Evolutionary conservation across 768 basidiomycete species (phyloP).

Genomic region (Leucocoprinus sp.): DNA sequence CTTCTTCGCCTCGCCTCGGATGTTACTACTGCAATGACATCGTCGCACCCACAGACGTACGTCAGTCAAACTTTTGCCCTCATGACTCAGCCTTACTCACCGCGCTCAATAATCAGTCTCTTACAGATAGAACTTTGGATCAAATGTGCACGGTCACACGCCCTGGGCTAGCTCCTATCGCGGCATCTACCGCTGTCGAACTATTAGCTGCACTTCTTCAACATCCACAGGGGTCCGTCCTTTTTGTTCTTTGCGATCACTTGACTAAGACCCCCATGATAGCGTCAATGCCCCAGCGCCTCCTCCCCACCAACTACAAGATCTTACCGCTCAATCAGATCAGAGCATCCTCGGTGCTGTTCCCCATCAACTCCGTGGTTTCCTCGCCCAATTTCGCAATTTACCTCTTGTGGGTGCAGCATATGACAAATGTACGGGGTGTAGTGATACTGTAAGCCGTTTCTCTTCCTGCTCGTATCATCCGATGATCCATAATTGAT

Average conservation of each 20-base stretch:
- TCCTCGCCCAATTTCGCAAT: conserved; percentile 79
- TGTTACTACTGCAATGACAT: conserved; percentile 99
- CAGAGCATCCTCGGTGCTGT: conserved; percentile 67
- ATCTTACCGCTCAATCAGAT: conserved; percentile 20
- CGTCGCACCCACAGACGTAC: conserved; percentile 88
- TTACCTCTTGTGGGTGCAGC: conserved; percentile 81
- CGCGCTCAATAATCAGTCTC: conserved; percentile 29
- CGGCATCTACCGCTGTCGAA: conserved; percentile 88
- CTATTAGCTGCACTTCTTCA: conserved; percentile 83
- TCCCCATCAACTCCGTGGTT: conserved; percentile 92
- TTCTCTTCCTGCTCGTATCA: not conserved
- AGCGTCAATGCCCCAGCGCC: conserved; percentile 63
- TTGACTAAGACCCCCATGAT: not conserved
- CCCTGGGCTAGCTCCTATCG: conserved; percentile 90
- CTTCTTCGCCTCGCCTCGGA: conserved; percentile 44
- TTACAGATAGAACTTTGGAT: conserved; percentile 88
- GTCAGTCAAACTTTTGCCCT: conserved; percentile 13
- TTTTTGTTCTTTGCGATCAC: not conserved
- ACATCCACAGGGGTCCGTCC: conserved; percentile 82
- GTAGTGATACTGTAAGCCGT: conserved; percentile 62
- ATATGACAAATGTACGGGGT: conserved; percentile 85
- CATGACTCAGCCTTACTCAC: not conserved
- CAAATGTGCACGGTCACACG: conserved; percentile 99
- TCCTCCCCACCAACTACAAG: conserved; percentile 32
- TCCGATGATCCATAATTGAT: not conserved